Base-by-base conservation (phyloP, 2,329 filamentous ascomycete genomes). In the Cercospora sp. region DNA sequence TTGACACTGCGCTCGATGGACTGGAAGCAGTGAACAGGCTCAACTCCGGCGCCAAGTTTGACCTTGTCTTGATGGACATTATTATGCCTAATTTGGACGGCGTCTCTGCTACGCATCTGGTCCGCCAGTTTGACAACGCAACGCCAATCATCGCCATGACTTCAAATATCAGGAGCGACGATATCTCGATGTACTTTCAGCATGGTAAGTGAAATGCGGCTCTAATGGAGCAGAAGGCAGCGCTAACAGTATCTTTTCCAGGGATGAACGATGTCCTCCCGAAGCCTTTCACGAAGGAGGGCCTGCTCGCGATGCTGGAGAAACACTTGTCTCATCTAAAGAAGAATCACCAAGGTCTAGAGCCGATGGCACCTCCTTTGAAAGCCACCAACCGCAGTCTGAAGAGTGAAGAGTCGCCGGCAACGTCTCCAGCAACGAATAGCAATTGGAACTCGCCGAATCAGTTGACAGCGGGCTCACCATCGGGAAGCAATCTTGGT, bases 131-230 rank as follows among this genome's bases (percentile, higher is more conserved):
- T 70, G 89, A 93, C 71, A 88, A 89, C 43, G 87, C 89, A 40
- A 89, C 91, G 21, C 95, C 95, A 0, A 96, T 99, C 75, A 92
- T 99, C 67, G 95, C 95, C 58, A 98, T 99, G 95, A 99, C 95
- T 3, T 97, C 94, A 3, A 99, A 98, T 77, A 98, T 99, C 72
- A 88, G 95, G 72, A 94, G 93, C 69, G 94, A 97, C 76, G 95
- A 99, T 78, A 96, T 98, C 70, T 92, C 94, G 64, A 94, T 96
- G 82, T 99, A 99, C 79, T 98, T 97, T 82, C 90, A 94, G 75
- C 94, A 97, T 82, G 95, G 94, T 95, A 86, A 84, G 90, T 53
- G 16, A 37, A 51, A 37, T 30, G 43, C 21, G 5, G 18, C n/a
- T 1, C 26, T 3, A 40, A 37, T 40, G 5, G 16, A 18, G 9